These are phyloP conservation scores for Mycena albidolilacea DNA, from an alignment of 768 basidiomycete species.

Conservation along the genomic window DNA sequence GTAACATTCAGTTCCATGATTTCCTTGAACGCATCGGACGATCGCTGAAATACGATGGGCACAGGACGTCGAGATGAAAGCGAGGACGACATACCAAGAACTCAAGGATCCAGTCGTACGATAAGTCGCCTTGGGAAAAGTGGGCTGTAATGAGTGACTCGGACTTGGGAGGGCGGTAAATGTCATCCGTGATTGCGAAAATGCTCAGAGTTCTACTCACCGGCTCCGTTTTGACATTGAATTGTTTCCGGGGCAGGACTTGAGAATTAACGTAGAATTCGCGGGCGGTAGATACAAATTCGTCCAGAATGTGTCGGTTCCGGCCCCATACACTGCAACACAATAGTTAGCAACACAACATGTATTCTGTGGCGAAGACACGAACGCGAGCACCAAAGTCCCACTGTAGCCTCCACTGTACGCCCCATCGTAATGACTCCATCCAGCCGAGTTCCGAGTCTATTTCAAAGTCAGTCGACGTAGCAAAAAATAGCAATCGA, in stretches of 20 bases:
- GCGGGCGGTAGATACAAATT: constrained; percentile 25
- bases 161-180: constrained; percentile 5
- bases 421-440: constrained; percentile 26
- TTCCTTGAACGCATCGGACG: constrained; percentile 11
- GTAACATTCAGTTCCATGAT: constrained; percentile 21
- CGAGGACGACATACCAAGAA: constrained; percentile 14
- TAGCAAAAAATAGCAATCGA: background rate
- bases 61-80: background rate
- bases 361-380: background rate
- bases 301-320: constrained; percentile 25
- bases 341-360: background rate
- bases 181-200: background rate
- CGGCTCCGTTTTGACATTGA: constrained; percentile 25
- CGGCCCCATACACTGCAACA: constrained; percentile 24
- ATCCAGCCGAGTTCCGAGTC: constrained; percentile 29
- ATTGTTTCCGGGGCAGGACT: constrained; percentile 26
- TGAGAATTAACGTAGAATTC: constrained; percentile 30
- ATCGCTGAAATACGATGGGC: constrained; percentile 8
- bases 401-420: constrained; percentile 23
- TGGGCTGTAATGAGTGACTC: constrained; percentile 26
- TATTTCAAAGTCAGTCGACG: background rate
- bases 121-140: constrained; percentile 27
- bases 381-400: constrained; percentile 16
- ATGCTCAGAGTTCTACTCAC: background rate
- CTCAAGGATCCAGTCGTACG: constrained; percentile 36